Evolutionary conservation across 2,329 filamentous ascomycete genomes (phyloP), one percentile per base, ranked within the genome.

Genomic region (Ophiosphaerella korrae): DNA sequence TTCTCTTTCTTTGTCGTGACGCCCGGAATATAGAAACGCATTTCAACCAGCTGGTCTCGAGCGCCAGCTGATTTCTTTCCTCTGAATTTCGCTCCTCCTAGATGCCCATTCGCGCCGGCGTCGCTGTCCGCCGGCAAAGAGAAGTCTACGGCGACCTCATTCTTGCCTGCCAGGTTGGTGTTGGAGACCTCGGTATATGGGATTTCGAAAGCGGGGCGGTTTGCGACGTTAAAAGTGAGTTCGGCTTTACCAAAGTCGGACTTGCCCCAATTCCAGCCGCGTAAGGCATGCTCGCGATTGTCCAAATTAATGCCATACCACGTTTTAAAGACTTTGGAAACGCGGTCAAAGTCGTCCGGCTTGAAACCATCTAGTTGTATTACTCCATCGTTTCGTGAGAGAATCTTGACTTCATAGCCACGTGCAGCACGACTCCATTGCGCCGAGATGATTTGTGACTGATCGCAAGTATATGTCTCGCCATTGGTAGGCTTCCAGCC

Each of bases 201-300:
- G 5, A 99, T 87, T 75, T 97, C 94, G 74, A 99, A 99, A 5
- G 93, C 90, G 3, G 94, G 94, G 65, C 92, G 87, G 75, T 97
- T 99, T 72, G 96, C 92, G 33, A 99, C 94, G 74, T 92, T 97
- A 81, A 99, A 99, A 26, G 90, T 85, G 48, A 99, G 84, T 78
- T 99, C 94, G 47, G 92, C 88, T 77, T 97, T 96, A 55, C 89
- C 88, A 72, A 99, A 96, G 68, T 99, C 94, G 58, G 91, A 90
- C 77, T 97, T 99, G 67, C 94, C 94, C 95, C 94, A 99, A 74
- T 99, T 99, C 94, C 94, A 99, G 49, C 94, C 94, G 63, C 94
- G 87, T 52, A 99, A 80, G 21, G 94, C 92, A 75, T 97, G 94
- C 76, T 99, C 94, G 75, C 90, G 91, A 74, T 85, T 90, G 73